phyloP scores from a whole-genome alignment of 306 rosid genomes.

The Rosa chinensis region DNA sequence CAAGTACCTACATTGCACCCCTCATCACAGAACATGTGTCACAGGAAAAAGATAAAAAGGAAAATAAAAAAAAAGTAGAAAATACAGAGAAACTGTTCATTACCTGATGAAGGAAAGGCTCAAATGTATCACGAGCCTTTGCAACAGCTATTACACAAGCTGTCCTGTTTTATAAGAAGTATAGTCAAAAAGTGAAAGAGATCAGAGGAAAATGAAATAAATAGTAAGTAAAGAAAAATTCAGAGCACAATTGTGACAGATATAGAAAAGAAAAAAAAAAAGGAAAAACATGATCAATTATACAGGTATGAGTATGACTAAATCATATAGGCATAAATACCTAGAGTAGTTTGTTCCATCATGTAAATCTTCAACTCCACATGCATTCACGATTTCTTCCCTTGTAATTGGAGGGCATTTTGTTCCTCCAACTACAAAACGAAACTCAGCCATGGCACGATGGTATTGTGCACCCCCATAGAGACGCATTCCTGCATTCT shows the following conservation, averaged over 20 bases:
- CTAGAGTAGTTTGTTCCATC: slow-evolving; percentile 98
- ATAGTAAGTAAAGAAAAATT: neutral
- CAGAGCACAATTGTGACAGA: neutral
- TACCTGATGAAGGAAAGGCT: slow-evolving; percentile 97
- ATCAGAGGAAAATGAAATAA: neutral
- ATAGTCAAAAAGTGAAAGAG: neutral
- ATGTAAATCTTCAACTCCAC: slow-evolving; percentile 98
- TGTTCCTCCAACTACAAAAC: slow-evolving; percentile 95
- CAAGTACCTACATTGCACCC: neutral
- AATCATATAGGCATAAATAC: slow-evolving; percentile 35
- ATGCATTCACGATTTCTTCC: slow-evolving; percentile 95
- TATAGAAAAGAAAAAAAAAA: neutral
- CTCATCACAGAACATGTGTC: neutral
- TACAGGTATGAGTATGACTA: neutral
- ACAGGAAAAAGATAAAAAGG: slow-evolving; percentile 3
- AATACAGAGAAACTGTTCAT: slow-evolving; percentile 16
- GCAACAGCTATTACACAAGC: slow-evolving; percentile 99
- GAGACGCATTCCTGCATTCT: slow-evolving; percentile 98
- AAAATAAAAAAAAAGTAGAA: slow-evolving; percentile 12
- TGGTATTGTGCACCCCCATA: slow-evolving; percentile 99
- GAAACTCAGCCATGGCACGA: slow-evolving; percentile 99
- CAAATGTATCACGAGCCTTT: slow-evolving; percentile 93
- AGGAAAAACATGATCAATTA: neutral
- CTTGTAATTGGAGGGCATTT: slow-evolving; percentile 96
- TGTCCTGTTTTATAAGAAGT: slow-evolving; percentile 56